These are phyloP conservation scores for Paraphoma chrysanthemicola DNA, from an alignment of 2,329 filamentous ascomycete species.

Conservation along the genomic window DNA sequence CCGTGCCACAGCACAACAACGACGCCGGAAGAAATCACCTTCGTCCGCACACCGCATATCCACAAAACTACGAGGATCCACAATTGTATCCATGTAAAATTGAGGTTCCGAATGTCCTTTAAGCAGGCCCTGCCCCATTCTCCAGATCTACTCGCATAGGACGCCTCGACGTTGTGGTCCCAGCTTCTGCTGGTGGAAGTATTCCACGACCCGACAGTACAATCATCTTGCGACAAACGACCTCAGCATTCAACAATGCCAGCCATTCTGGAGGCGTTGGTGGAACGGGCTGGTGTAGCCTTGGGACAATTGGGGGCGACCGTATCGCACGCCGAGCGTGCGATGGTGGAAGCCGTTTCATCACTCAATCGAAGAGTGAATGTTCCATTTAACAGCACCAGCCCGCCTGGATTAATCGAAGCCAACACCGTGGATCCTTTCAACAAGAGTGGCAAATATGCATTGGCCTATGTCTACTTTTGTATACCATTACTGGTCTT, in stretches of 20 bases:
- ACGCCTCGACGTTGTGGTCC: conserved; percentile 26
- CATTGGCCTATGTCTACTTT: conserved; percentile 87
- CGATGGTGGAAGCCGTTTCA: conserved; percentile 34
- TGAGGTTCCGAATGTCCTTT: conserved; percentile 24
- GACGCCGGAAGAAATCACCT: conserved; percentile 28
- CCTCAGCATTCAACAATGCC: conserved; percentile 37
- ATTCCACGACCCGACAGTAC: conserved; percentile 26
- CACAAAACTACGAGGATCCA: conserved; percentile 27
- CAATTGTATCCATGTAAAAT: conserved; percentile 43
- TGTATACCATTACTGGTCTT: conserved; percentile 73
- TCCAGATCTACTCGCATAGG: conserved; percentile 17
- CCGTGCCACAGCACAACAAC: conserved; percentile 25
- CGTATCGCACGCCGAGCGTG: conserved; percentile 37
- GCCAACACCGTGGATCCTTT: conserved; percentile 75
- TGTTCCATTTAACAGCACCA: conserved; percentile 63
- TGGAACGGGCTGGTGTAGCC: conserved; percentile 34
- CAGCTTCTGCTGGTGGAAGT: conserved; percentile 46
- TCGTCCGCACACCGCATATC: conserved; percentile 43
- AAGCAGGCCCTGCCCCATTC: conserved; percentile 25
- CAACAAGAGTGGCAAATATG: conserved; percentile 83
- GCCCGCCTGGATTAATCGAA: conserved; percentile 61
- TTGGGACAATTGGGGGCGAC: conserved; percentile 37
- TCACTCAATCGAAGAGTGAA: conserved; percentile 56
- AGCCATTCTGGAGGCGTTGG: conserved; percentile 39
- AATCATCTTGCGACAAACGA: conserved; percentile 14